These are phyloP conservation scores for Chalciporus sphaerocephalus DNA, from an alignment of 768 basidiomycete genomes.

Conservation along the genomic window DNA sequence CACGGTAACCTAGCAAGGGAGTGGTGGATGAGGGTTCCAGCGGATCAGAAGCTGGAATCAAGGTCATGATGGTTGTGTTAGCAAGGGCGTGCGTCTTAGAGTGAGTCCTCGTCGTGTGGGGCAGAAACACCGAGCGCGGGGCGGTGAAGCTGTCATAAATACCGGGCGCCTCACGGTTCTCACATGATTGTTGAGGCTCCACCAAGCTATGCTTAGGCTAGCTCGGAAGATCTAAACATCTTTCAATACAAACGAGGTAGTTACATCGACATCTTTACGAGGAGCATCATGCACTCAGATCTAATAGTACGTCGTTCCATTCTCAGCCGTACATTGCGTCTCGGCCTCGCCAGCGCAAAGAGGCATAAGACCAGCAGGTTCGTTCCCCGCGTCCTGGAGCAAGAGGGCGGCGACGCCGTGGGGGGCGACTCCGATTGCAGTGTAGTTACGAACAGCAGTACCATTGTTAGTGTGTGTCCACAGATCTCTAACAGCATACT, in stretches of 20 bases:
- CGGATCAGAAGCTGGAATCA: constrained; percentile 1
- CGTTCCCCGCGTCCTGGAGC: constrained; percentile 62
- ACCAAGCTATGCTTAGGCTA: no score
- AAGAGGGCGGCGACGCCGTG: constrained; percentile 66
- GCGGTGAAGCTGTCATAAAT: not conserved
- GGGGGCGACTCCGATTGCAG: constrained; percentile 43
- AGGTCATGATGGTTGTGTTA: constrained; percentile 10
- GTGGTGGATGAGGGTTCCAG: constrained; percentile 9
- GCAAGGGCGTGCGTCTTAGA: no score
- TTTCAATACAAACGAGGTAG: not conserved
- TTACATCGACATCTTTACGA: not conserved
- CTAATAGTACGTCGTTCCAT: constrained; percentile 44
- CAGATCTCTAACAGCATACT: constrained; percentile 62
- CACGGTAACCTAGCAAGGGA: constrained; percentile 18
- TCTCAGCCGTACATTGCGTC: constrained; percentile 54
- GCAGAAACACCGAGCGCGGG: not conserved
- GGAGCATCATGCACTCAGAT: no score
- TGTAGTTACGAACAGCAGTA: constrained; percentile 55
- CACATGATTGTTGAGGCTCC: not conserved
- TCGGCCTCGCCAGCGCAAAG: constrained; percentile 44
- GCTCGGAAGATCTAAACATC: no score
- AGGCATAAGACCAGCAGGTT: constrained; percentile 55
- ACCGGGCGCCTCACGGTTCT: not conserved
- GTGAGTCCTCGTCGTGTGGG: constrained; percentile 1
- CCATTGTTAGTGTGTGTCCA: constrained; percentile 71